Evolutionary conservation across 495 filamentous ascomycete genomes (phyloP).

Genomic region (Durotheca rogersii): DNA sequence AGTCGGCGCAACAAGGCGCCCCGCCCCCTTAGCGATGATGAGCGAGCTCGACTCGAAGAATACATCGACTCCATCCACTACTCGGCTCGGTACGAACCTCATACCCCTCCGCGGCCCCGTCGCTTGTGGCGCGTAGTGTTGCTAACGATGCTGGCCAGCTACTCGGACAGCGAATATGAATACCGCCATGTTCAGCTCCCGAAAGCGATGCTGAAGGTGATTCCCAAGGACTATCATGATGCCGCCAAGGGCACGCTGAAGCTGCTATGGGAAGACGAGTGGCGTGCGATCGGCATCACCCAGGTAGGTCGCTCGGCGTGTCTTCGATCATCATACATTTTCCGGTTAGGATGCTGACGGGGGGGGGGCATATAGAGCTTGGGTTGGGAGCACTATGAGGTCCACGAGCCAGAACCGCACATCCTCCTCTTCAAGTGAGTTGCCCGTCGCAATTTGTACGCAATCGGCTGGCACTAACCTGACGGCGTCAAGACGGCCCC

Average conservation of each 20-base stretch:
- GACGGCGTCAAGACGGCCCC: constrained; percentile 62
- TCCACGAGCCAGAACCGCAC: constrained; percentile 97
- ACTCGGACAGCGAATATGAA: constrained; percentile 84
- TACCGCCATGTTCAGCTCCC: constrained; percentile 97
- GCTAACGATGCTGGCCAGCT: constrained; percentile 53
- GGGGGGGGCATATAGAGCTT: constrained; percentile 63
- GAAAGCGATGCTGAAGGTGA: constrained; percentile 95
- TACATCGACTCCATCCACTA: constrained; percentile 93
- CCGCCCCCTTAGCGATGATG: constrained; percentile 73
- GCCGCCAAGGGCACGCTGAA: constrained; percentile 87
- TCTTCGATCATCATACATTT: neutral
- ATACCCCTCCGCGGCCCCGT: neutral
- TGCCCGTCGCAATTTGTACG: neutral
- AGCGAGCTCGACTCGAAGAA: constrained; percentile 81
- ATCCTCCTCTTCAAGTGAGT: constrained; percentile 97
- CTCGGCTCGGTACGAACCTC: constrained; percentile 73
- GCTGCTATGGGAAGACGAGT: constrained; percentile 96
- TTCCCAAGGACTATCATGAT: constrained; percentile 95
- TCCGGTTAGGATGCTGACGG: constrained; percentile 23
- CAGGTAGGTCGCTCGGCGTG: constrained; percentile 58
- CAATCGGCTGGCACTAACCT: neutral
- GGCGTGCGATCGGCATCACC: constrained; percentile 93
- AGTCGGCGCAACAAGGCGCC: constrained; percentile 81
- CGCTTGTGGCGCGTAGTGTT: neutral
- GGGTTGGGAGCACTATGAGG: constrained; percentile 99